These are phyloP conservation scores for Litchi chinensis DNA, from an alignment of 345 rosid species.

Conservation along the genomic window DNA sequence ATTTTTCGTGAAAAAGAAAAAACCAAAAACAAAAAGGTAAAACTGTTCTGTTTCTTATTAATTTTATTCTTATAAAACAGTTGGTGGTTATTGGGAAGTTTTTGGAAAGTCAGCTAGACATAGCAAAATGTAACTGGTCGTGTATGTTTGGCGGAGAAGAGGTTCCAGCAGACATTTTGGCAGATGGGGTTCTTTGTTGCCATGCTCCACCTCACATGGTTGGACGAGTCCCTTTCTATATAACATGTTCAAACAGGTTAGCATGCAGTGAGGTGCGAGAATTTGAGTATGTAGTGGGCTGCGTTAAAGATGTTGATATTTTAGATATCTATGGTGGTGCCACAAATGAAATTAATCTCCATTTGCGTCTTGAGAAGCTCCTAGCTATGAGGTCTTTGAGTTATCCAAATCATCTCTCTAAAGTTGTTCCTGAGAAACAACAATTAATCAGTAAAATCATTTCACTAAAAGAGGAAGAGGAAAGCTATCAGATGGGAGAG, in stretches of 20 bases:
- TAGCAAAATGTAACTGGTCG: constrained; percentile 69
- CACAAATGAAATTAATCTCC: constrained; percentile 49
- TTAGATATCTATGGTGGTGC: constrained; percentile 39
- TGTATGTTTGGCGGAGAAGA: constrained; percentile 98
- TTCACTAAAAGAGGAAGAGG: constrained; percentile 75
- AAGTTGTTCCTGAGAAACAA: constrained; percentile 53
- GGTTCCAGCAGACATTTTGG: constrained; percentile 79
- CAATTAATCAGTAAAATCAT: constrained; percentile 54
- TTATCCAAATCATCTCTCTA: constrained; percentile 31
- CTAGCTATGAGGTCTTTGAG: constrained; percentile 46
- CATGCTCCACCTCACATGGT: constrained; percentile 62
- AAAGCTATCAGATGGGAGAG: constrained; percentile 37
- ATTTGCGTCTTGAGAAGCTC: constrained; percentile 53
- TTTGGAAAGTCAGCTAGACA: constrained; percentile 62
- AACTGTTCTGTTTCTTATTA: not conserved
- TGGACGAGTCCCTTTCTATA: constrained; percentile 84
- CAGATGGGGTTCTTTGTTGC: constrained; percentile 79
- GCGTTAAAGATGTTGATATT: constrained; percentile 44
- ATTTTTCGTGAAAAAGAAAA: too few species aligned
- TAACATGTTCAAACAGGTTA: constrained; percentile 87
- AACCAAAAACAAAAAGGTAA: not conserved
- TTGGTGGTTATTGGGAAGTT: constrained; percentile 71
- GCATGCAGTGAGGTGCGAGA: constrained; percentile 96
- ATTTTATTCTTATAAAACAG: constrained; percentile 41
- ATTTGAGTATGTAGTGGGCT: constrained; percentile 67